Base-by-base conservation (phyloP, 352 stramenopile genomes). In the Phytophthora litchii region DNA sequence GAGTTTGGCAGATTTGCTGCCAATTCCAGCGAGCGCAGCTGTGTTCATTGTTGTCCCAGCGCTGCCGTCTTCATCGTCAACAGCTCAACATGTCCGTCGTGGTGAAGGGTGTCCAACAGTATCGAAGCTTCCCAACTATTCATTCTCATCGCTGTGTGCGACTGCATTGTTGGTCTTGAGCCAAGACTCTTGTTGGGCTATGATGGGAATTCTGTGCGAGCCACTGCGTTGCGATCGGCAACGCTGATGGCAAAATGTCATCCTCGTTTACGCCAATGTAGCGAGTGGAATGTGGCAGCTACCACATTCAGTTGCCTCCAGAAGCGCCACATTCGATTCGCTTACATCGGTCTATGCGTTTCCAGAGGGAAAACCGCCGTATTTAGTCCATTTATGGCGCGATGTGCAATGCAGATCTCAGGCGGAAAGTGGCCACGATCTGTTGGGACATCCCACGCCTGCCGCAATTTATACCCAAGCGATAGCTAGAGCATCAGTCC, bases 391-490 rank as follows among this genome's bases (percentile, higher is more conserved):
- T 41, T 57, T 57, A 23, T 48, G 21, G 23, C 41, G 12, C 23
- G 9, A 44, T 32, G 36, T 62, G 52, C 37, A 54, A 7, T 44
- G 42, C 38, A 53, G 12, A 68, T 69, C 60, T 57, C 59, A 53
- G 31, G 38, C 38, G 43, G 17, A 60, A 64, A 69, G 60, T 70
- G 61, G 61, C 54, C 61, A 70, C 14, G 61, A 58, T 56, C 37
- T 38, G 31, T 53, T 55, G 50, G 40, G 53, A 64, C 53, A 64
- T 68, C 43, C 58, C 50, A 56, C 59, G 9, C 60, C 46, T 63
- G 53, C 23, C 23, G 45, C 0, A 58, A 9, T 42, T 52, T 36
- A 67, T 67, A 54, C 32, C 34, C 23, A 38, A 47, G 13, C 32
- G 36, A 58, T 48, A 47, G 43, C 21, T 14, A 2, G 23, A 23